Evolutionary conservation across 768 basidiomycete genomes (phyloP).

Genomic region (Trametes cingulata): DNA sequence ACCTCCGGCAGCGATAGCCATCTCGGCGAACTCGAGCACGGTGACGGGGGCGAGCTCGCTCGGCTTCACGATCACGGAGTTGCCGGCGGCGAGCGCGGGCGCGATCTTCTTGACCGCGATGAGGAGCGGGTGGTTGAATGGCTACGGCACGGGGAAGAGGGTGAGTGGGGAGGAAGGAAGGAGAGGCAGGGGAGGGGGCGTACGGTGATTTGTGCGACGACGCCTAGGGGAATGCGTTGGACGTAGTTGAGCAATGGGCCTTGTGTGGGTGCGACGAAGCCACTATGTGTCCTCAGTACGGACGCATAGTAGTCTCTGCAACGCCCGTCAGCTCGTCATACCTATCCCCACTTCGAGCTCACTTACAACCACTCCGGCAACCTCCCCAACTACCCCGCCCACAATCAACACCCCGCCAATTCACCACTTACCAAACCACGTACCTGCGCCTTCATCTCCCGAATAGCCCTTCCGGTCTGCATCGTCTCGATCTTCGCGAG

Average conservation of each 20-base stretch:
- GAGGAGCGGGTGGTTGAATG: slow-evolving; percentile 88
- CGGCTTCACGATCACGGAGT: slow-evolving; percentile 80
- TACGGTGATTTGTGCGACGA: slow-evolving; percentile 88
- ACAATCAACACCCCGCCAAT: not conserved
- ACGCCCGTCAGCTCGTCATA: not conserved
- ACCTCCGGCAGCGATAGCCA: slow-evolving; percentile 71
- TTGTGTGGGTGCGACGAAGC: slow-evolving; percentile 74
- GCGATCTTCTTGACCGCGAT: slow-evolving; percentile 90
- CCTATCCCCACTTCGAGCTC: not conserved
- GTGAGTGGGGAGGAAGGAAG: not conserved
- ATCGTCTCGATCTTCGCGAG: slow-evolving; percentile 66
- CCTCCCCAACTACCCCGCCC: slow-evolving; percentile 34
- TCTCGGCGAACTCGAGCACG: slow-evolving; percentile 71
- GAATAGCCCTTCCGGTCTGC: slow-evolving; percentile 80
- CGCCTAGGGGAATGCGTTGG: slow-evolving; percentile 77
- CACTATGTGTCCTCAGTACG: slow-evolving; percentile 67
- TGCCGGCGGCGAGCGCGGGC: slow-evolving; percentile 82
- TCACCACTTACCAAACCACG: slow-evolving; percentile 23
- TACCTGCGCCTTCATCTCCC: slow-evolving; percentile 83
- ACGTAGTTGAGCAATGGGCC: slow-evolving; percentile 81
- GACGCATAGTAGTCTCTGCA: slow-evolving; percentile 77
- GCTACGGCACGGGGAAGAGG: slow-evolving; percentile 41
- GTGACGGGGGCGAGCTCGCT: slow-evolving; percentile 84
- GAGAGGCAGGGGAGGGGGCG: slow-evolving; percentile 19
- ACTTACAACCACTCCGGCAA: slow-evolving; percentile 87